These are phyloP conservation scores for Colletotrichum caudatum DNA, from an alignment of 2,329 filamentous ascomycete species.

Conservation along the genomic window DNA sequence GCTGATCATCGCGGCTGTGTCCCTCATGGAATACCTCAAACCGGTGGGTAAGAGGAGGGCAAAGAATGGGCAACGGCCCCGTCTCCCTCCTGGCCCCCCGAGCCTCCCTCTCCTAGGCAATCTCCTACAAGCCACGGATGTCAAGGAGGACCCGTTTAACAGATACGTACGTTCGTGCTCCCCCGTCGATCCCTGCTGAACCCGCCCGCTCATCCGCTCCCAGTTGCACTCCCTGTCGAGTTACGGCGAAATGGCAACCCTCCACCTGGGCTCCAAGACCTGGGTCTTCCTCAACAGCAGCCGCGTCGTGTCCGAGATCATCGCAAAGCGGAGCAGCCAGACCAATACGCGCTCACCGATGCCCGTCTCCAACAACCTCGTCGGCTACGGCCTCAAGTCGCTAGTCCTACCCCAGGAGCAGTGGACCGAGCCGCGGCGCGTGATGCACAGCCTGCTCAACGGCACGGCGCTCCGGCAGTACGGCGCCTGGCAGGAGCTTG, in stretches of 20 bases:
- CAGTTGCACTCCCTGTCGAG: conserved; percentile 13
- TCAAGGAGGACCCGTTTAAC: conserved; percentile 1
- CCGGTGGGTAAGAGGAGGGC: conserved; percentile 2
- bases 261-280: conserved; percentile 51
- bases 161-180: not conserved
- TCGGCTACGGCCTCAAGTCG: conserved; percentile 50
- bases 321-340: conserved; percentile 51
- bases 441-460: conserved; percentile 55
- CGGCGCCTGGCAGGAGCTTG: conserved; percentile 51
- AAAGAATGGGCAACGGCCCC: conserved; percentile 1
- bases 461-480: conserved; percentile 51
- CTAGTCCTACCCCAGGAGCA: conserved; percentile 49
- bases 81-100: conserved; percentile 7
- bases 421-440: conserved; percentile 53
- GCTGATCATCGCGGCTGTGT: not conserved
- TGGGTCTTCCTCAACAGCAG: conserved; percentile 58
- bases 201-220: not conserved
- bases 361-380: conserved; percentile 50
- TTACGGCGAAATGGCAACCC: conserved; percentile 48
- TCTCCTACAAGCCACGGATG: not conserved
- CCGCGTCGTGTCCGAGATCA: conserved; percentile 54
- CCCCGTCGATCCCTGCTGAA: too few species aligned
- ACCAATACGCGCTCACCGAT: conserved; percentile 48
- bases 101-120: not conserved
- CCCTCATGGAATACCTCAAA: not conserved